Base-by-base conservation (phyloP, 129 eudicot genomes). In the Deinandra increscens region DNA sequence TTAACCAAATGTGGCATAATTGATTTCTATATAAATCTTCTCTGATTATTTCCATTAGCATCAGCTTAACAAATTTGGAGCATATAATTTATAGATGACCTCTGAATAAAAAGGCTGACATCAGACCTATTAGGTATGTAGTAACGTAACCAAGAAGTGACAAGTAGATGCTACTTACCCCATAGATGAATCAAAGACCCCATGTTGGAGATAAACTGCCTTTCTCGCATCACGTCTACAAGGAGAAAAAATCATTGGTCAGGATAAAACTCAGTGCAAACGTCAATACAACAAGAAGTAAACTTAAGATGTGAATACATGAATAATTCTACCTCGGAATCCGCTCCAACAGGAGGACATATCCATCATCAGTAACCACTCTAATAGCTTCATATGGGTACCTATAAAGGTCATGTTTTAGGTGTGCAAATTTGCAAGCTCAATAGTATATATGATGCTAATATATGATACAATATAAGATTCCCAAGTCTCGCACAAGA, bases 361-460 rank as follows among this genome's bases (percentile, higher is more conserved):
- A 94, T 60, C 99, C 99, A 82, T 94, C 99, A 67, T 81, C 74
- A 13, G 99, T 94, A 72, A 94, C 87, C 54, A 94, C 99, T 36
- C 64, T 84, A 37, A 94, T 85, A 66, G 95, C 90, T 85, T 94
- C 99, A 89, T 94, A 94, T 1, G 99, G 99, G 75, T 89, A 94
- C 84, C 99, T 94, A 76, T 67, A 72, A 72, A 34, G 61, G 53
- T 29, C 7, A 64, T 50, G 75, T 87, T 91, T 85, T 39, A 84
- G 84, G 49, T 53, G 15, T 64, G 60, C 64, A 39, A 14, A 51
- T 3, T 22, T 36, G 29, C 55, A 63, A 20, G 54, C 38, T 51
- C 64, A 62, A 33, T 38, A 48, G 20, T 56, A 75, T 64, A 43
- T 56, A 56, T 38, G 36, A 65, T 17, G 58, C 72, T 54, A n/a